Evolutionary conservation across 2,329 filamentous ascomycete species (phyloP).

Genomic region (Didymella lethalis): DNA sequence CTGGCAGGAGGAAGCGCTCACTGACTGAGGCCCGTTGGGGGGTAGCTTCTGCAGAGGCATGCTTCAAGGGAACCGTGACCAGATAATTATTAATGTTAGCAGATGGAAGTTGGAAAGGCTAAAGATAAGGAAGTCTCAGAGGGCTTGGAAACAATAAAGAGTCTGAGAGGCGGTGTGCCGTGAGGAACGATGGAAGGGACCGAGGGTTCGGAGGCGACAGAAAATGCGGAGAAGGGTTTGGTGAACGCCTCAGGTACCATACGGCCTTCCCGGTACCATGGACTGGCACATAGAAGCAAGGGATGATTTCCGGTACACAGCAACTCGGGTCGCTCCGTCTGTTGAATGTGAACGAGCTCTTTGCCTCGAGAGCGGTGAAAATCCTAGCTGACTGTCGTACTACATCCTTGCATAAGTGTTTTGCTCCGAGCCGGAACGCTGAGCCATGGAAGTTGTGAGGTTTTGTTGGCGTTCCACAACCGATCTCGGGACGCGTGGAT

Average conservation of each 20-base stretch:
- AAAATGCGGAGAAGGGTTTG: conserved; percentile 19
- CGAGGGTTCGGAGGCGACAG: conserved; percentile 6
- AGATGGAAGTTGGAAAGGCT: not conserved
- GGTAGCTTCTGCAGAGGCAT: conserved; percentile 35
- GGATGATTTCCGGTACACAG: conserved; percentile 24
- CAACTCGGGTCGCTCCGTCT: conserved; percentile 20
- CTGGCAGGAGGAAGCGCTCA: conserved; percentile 7
- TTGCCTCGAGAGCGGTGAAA: conserved; percentile 21
- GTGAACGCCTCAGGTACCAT: conserved; percentile 8
- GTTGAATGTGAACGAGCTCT: conserved; percentile 30
- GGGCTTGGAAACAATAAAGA: not conserved
- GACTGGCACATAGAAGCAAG: conserved; percentile 20
- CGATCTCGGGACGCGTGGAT: conserved; percentile 26
- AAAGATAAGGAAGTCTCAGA: not conserved
- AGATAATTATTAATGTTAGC: not conserved
- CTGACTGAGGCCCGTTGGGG: conserved; percentile 16
- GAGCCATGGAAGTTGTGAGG: conserved; percentile 17
- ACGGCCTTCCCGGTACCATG: conserved; percentile 25
- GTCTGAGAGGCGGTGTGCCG: not conserved
- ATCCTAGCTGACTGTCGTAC: conserved; percentile 29
- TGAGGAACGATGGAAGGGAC: not conserved
- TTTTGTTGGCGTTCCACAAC: conserved; percentile 33
- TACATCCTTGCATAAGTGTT: conserved; percentile 30
- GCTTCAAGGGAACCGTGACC: not conserved
- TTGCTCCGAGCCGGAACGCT: conserved; percentile 19